Evolutionary conservation across 768 basidiomycete species (phyloP), one percentile per base, ranked within the genome.

Genomic region (Mycena haematopus): DNA sequence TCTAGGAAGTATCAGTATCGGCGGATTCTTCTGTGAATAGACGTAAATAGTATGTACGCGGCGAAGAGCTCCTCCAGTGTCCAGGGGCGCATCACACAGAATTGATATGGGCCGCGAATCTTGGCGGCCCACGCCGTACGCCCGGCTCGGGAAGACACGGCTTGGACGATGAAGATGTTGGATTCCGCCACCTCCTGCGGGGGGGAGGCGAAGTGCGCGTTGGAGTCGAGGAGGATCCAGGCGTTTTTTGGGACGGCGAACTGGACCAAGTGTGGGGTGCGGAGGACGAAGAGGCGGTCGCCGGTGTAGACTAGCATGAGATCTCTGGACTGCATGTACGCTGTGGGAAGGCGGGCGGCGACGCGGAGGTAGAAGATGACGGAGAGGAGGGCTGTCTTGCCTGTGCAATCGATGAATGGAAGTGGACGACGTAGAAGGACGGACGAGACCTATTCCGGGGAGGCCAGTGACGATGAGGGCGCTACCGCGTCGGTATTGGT

Each of bases 71-170:
- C 58, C 22, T 33, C 40, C 15, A 52, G 19, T 24, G 58, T 52
- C 58, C 58, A 59, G 15, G 58, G 58, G 7, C 19, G 29, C 58
- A 59, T 59, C 15, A 59, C 19, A 52, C 58, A 52, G n/a, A 51
- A 52, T 27, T 59, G 51, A 33, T 25, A 7, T 24, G 29, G 25
- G 22, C 50, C 50, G 33, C 50, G 36, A 29, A 40, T 14, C 31
- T 59, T 59, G 7, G 8, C 21, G 3, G 51, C 42, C 58, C 40
- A 52, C 2, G n/a, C 22, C 2, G 24, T 33, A 6, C 50, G 58
- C 24, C n/a, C 51, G 21, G 27, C 27, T 22, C 38, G 1, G 6
- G 57, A 38, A 31, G 58, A 52, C 15, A 40, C 50, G 22, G 58
- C 51, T 46, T 59, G 58, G n/a, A 59, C 51, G 17, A 59, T 45